Evolutionary conservation across 2,329 filamentous ascomycete genomes (phyloP), one percentile per base, ranked within the genome.

Genomic region (Paracamarosporium sp.): DNA sequence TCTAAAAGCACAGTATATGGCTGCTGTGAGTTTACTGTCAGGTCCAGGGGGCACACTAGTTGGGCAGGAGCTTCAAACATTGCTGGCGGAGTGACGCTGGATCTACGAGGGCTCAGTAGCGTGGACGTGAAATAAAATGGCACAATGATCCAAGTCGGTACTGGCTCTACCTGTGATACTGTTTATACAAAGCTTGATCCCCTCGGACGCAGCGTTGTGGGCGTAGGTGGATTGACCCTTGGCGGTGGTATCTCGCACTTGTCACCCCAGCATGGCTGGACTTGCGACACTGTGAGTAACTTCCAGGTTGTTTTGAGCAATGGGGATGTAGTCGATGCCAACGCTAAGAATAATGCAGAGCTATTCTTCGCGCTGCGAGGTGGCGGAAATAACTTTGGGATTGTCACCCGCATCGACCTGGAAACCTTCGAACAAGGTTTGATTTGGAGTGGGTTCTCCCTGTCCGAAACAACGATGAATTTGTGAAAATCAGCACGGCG

Each of bases 11-110:
- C 38, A 8, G 13, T 6, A 5, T 9, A 12, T 5, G 13, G 13
- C 13, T 24, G 24, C 25, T 9, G 7, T 7, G 4, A 57, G 12
- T 59, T 64, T 22, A 56, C 62, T 7, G 55, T 64, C 40, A 33
- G 56, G 22, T 27, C 25, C 12, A 53, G 59, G n/a, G 62, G 62
- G 5, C 64, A 67, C 28, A 50, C 53, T 17, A 22, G 22, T 5
- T 45, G 41, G 20, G 44, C 51, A 5, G 59, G 57, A 7, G 50
- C 50, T 9, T 56, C 62, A 7, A 69, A 68, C 27, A 61, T 62
- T 17, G 46, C 56, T 7, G 53, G 74, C 67, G 61, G 61, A 13
- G 50, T 64, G 2, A 56, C 56, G 1, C 36, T 64, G 15, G 56
- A 62, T 38, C 12, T 56, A 41, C 24, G 41, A 30, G 41, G 12